Evolutionary conservation across 345 rosid genomes (phyloP).

Genomic region (Leavenworthia alabamica): DNA sequence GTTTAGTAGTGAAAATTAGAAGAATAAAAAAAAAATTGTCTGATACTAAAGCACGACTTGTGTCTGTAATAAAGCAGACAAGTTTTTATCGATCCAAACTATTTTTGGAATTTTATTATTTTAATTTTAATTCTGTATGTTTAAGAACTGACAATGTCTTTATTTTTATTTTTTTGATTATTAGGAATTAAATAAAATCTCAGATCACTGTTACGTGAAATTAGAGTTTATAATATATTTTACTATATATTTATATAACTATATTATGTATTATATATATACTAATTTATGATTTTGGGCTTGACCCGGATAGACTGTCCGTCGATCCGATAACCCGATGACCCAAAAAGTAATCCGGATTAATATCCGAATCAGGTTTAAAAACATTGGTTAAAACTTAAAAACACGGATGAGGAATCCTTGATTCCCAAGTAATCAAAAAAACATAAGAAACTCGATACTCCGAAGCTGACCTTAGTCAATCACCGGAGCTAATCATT

Average conservation of each 20-base stretch:
- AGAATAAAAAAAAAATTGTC: slow-evolving; percentile 21
- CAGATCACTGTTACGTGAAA: neutral
- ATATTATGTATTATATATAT: too few species aligned
- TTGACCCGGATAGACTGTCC: too few species aligned
- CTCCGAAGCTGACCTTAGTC: too few species aligned
- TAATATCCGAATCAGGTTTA: too few species aligned
- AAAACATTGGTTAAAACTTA: too few species aligned
- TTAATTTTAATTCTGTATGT: slow-evolving; percentile 10
- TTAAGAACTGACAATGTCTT: neutral
- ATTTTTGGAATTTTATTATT: slow-evolving; percentile 6
- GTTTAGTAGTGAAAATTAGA: neutral
- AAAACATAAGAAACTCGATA: neutral
- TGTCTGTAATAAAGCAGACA: slow-evolving; percentile 38
- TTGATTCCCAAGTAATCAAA: neutral
- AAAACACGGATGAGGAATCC: neutral
- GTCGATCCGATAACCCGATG: too few species aligned
- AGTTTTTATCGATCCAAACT: slow-evolving; percentile 21
- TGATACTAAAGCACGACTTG: slow-evolving; percentile 28
- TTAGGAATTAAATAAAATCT: neutral
- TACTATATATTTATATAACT: too few species aligned
- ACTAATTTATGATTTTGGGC: too few species aligned
- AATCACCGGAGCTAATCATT: too few species aligned
- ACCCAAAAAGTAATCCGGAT: too few species aligned
- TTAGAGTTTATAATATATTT: slow-evolving; percentile 2
- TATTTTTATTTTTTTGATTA: too few species aligned